Evolutionary conservation across 164 flowering plant species (phyloP), one percentile per base, ranked within the genome.

Genomic region (Kalanchoe fedtschenkoi): DNA sequence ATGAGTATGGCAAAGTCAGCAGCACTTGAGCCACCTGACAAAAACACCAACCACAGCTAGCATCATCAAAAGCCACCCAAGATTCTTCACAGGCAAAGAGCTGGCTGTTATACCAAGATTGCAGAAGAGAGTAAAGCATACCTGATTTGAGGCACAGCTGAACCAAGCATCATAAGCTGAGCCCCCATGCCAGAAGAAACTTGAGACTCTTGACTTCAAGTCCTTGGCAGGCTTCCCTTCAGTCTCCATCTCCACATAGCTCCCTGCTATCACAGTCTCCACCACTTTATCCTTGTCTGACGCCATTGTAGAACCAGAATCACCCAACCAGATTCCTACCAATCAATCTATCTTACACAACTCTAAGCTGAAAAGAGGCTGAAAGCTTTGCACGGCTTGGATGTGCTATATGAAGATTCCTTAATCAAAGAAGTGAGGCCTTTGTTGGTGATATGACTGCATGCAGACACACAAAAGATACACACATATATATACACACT

Each of bases 131-230:
- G 33, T 24, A 29, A 1, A 28, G 41, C 7, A 19, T 10, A 92
- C 98, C 95, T 93, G 98, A 70, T 93, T 93, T 0, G 99, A 93
- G 60, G 99, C 85, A 67, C 98, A 92, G 70, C 96, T 90, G 65
- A 93, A 93, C 97, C 99, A 93, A 62, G 99, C 99, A 73, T 93
- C 99, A 74, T 90, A 93, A 60, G 65, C 90, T 34, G 99, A 93
- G 32, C 99, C 99, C 39, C 99, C 99, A 72, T 93, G 91, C 99
- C 99, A 93, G 29, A 93, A 84, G 71, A 95, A 72, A 44, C 71
- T 67, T 3, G 91, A 88, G 0, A 93, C 26, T 61, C 68, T 85
- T 1, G 78, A 34, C 66, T 87, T 88, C 33, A 81, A 13, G 68
- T 70, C 71, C 55, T 62, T 76, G 14, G 86, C 77, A 65, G 83